Percentiles rank a stretch among this genome's conserved stretches.
Conservation (phyloP, 164 flowering plant species). For the Santalum album region DNA sequence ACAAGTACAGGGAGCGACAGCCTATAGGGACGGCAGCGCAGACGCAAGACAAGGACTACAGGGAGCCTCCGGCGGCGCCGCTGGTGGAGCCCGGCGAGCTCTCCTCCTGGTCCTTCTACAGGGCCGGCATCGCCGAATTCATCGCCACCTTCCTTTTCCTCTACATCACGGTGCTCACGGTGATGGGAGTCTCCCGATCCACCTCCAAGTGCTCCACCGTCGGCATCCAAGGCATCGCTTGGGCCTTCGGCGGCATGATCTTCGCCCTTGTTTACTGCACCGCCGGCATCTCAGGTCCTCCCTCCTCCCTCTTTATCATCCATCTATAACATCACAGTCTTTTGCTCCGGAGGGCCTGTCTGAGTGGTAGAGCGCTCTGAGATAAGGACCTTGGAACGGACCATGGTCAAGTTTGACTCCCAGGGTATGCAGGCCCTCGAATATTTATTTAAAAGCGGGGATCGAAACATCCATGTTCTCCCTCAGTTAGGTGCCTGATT, state of each 20-base stretch:
- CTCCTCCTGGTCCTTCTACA: slow-evolving; percentile 2
- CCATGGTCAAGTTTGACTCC: too few relatives aligned
- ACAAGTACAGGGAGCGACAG: slow-evolving; percentile 4
- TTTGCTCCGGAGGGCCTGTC: too few relatives aligned
- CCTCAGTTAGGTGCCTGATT: too few relatives aligned
- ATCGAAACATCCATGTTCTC: too few relatives aligned
- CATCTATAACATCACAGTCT: too few relatives aligned
- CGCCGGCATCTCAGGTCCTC: slow-evolving; percentile 1
- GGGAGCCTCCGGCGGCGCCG: background rate
- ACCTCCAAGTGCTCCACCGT: background rate
- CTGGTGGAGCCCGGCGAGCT: background rate
- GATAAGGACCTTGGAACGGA: too few relatives aligned
- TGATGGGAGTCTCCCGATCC: background rate
- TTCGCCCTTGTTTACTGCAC: slow-evolving; percentile 3
- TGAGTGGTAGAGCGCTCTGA: too few relatives aligned
- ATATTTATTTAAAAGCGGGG: too few relatives aligned
- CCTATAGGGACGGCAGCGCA: slow-evolving; percentile 1
- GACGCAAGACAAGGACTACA: slow-evolving; percentile 4
- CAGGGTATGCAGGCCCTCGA: too few relatives aligned
- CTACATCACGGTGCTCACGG: slow-evolving; percentile 4
- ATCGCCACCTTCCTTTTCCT: slow-evolving; percentile 7
- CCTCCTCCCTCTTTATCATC: too few relatives aligned
- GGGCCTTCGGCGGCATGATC: slow-evolving; percentile 8
- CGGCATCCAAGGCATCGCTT: slow-evolving; percentile 4
- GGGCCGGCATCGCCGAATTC: slow-evolving; percentile 4